Percentiles rank a stretch among this genome's conserved stretches.
Conservation (phyloP, 2,329 filamentous ascomycete species). For the Monilinia vaccinii-corymbosi region DNA sequence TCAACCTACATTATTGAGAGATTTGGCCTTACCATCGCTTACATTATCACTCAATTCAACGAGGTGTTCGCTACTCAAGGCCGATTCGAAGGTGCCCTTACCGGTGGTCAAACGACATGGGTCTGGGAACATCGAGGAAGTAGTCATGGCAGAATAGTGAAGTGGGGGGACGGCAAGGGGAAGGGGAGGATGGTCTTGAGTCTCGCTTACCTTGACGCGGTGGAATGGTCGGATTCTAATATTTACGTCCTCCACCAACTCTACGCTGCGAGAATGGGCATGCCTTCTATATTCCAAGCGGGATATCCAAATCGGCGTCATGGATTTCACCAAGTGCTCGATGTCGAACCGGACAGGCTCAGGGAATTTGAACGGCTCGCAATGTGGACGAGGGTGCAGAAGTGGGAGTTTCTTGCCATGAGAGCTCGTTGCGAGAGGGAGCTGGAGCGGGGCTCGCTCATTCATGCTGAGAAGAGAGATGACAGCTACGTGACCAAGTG, state of each 20-base stretch:
- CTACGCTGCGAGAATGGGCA: not conserved
- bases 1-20: not conserved
- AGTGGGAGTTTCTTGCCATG: not conserved
- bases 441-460: not conserved
- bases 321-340: not conserved
- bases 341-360: not conserved
- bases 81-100: not conserved
- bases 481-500: not conserved
- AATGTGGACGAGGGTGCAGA: not conserved
- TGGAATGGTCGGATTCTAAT: not conserved
- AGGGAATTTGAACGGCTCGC: fast-evolving
- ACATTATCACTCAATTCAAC: not conserved
- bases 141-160: not conserved
- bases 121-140: not conserved
- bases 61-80: not conserved
- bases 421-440: not conserved
- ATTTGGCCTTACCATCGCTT: not conserved
- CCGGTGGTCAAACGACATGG: not conserved
- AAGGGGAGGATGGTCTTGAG: not conserved
- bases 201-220: not conserved
- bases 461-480: not conserved
- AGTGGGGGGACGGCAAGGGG: not conserved
- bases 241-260: not conserved
- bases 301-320: not conserved
- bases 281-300: not conserved